Base-by-base conservation (phyloP, 2,329 filamentous ascomycete species). In the Pyricularia pennisetigena region DNA sequence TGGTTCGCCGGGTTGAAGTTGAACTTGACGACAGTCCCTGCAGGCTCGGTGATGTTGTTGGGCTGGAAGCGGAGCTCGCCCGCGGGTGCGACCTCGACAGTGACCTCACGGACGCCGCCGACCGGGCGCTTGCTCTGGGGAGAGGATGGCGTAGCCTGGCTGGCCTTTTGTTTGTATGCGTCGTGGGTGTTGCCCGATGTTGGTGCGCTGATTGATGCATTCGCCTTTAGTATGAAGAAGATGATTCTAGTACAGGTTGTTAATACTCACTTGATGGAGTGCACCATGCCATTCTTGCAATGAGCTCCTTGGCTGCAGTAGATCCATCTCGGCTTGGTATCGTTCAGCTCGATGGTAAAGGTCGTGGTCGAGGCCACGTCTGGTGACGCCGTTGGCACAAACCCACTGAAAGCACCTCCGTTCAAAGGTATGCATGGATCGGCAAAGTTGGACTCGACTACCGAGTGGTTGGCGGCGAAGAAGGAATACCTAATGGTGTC, bases 241-340 rank as follows among this genome's bases (percentile, higher is more conserved):
- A 6, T 8, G 16, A 4, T 1, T 49, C n/a, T 1, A 8, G n/a
- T 61, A 12, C 23, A 26, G 9, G 3, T 2, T 57, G 49, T 7
- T 23, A 26, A 64, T 28, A 9, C 76, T 70, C 68, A 78, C 73
- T 80, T 80, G 70, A 80, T 75, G 66, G 75, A 71, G 29, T 78
- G 77, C 1, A 80, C 74, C 78, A 80, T 80, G 67, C 78, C 78
- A 26, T 69, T 75, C 71, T 83, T 79, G 73, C 83, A 85, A 71
- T 84, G 81, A 54, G 78, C 76, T 1, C 74, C 76, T 67, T 79
- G 77, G 23, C 74, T 77, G 75, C 82, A 85, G 72, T 84, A 85
- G 69, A 81, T 77, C 81, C 82, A 85, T 23, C 82, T 76, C 4
- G 82, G 80, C 69, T 80, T 78, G 3, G 79, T 80, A 71, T 82